phyloP scores from a whole-genome alignment of 2,329 filamentous ascomycete genomes.

The Colletotrichum sp. region DNA sequence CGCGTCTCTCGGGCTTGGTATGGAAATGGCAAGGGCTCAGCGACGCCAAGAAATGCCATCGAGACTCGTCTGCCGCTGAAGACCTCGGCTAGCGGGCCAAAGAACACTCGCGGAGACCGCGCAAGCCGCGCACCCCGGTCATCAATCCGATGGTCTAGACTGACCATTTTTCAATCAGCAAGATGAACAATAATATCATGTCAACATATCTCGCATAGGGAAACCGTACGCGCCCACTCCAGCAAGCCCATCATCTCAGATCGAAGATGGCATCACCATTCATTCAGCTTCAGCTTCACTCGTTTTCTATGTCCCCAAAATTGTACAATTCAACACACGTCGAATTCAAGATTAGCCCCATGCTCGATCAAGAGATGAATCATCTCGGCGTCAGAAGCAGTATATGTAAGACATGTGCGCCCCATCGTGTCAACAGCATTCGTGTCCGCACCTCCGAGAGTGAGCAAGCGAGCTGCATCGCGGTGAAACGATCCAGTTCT shows the following conservation, averaged over 20 bases:
- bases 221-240: background rate
- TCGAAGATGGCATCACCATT: background rate
- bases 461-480: constrained; percentile 3
- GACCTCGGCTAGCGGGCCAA: background rate
- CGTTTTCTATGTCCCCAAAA: no score
- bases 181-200: no score
- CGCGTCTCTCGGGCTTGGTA: background rate
- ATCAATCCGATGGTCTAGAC: no score
- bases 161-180: no score
- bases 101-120: background rate
- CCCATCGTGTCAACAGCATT: constrained; percentile 7
- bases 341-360: constrained; percentile 10
- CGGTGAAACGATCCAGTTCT: background rate
- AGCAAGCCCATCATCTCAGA: background rate
- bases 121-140: background rate
- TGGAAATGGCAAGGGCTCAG: background rate
- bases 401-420: constrained; percentile 10
- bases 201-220: background rate
- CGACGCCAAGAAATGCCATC: background rate
- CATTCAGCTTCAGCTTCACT: background rate
- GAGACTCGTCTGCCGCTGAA: background rate
- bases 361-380: background rate
- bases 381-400: background rate
- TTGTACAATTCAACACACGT: constrained; percentile 29
- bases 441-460: background rate